Evolutionary conservation across 1,284 basidiomycete species (phyloP), one percentile per base, ranked within the genome.

Genomic region (Papiliotrema nemorosa): DNA sequence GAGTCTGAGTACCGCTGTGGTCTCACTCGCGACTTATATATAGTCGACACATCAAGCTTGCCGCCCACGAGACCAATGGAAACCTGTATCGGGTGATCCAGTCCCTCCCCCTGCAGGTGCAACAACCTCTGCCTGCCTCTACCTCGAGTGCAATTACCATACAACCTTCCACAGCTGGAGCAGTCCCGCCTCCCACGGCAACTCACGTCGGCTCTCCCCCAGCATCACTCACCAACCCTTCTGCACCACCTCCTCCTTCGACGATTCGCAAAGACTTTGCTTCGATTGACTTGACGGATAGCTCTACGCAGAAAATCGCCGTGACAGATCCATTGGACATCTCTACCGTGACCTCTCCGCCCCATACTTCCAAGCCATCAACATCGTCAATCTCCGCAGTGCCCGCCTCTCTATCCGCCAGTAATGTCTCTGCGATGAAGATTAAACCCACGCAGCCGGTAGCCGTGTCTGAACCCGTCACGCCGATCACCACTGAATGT

Each of bases 41-140:
- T 49, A 74, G 72, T 46, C 79, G 85, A 0, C 87, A 88, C 77
- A 97, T 98, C 55, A 89, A 93, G 63, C 80, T 81, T 0, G 88
- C 88, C 3, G 96, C 96, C 0, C 81, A 84, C 41, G 83, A 86
- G 40, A 91, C 91, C 26, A 97, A 98, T 70, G 84, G 87, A 61
- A 82, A 85, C 16, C 83, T 99, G 14, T 83, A 86, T 54, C 81
- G 81, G 42, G 90, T 93, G 38, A 90, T 98, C 25, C 88, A 94
- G 69, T 81, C 82, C 26, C 79, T 94, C 1, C 89, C 91, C 1
- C 59, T 57, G 80, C 84, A 80, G 27, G 83, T 86, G 45, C 73
- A 67, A 5, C 63, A 77, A 76, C 44, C 75, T 38, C 54, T 18
- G 31, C 56, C 9, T 44, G 51, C 46, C 18, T 45, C 48, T 22